A percentile compares a stretch with the other conserved stretches of the same genome.
Evolutionary conservation across 179 eudicot species (phyloP).

Genomic region (Nepenthes alata): DNA sequence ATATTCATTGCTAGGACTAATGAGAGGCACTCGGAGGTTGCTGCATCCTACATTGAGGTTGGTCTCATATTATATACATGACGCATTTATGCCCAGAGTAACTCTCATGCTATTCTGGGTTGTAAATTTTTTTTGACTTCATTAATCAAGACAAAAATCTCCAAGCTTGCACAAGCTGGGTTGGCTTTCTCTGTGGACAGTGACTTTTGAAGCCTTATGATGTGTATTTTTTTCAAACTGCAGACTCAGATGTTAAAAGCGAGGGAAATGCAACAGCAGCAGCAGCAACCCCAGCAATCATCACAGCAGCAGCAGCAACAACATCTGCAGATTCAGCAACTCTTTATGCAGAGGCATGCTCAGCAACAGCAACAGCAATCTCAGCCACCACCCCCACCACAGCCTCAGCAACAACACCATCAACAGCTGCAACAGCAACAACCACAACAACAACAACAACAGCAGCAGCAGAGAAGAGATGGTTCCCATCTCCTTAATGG

Average conservation of each 20-base stretch:
- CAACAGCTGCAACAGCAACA: conserved; percentile 38
- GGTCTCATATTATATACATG: conserved; percentile 3
- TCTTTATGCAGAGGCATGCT: background rate
- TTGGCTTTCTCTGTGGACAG: too few species aligned
- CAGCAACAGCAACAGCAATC: conserved; percentile 11
- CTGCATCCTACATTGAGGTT: conserved; percentile 98
- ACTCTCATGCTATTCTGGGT: too few species aligned
- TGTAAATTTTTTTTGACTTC: too few species aligned
- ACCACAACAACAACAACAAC: conserved; percentile 38
- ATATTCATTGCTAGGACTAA: conserved; percentile 72
- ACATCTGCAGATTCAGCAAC: conserved; percentile 32
- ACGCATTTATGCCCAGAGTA: too few species aligned
- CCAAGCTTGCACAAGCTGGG: too few species aligned
- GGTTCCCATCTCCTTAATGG: conserved; percentile 65
- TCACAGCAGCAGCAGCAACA: conserved; percentile 57
- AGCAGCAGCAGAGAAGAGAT: conserved; percentile 66
- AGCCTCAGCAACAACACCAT: conserved; percentile 39
- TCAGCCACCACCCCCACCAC: conserved; percentile 17
- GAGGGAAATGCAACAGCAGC: conserved; percentile 48
- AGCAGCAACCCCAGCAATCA: conserved; percentile 41
- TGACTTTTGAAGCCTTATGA: background rate
- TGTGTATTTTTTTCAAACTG: conserved; percentile 3
- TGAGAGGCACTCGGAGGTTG: conserved; percentile 90
- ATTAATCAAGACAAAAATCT: too few species aligned
- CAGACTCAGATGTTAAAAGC: conserved; percentile 70